These are phyloP conservation scores for Rhinocladiella similis DNA, from an alignment of 2,329 filamentous ascomycete species.

Conservation along the genomic window DNA sequence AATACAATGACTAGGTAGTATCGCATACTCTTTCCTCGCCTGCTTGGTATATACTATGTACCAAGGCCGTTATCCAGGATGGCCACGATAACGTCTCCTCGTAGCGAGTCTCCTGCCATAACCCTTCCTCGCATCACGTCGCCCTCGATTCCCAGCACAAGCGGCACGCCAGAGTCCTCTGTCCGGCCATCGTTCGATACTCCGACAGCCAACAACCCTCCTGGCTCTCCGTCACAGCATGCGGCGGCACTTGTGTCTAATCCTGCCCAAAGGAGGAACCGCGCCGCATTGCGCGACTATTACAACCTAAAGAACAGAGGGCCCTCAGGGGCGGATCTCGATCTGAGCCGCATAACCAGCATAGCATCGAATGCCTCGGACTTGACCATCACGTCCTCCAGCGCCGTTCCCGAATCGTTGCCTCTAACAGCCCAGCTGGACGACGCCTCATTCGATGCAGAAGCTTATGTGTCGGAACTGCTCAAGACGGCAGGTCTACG, in stretches of 20 bases:
- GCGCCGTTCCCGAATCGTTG: constrained; percentile 38
- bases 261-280: constrained; percentile 73
- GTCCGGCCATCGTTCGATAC: constrained; percentile 71
- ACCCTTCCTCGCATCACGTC: constrained; percentile 20
- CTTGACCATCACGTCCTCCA: constrained; percentile 40
- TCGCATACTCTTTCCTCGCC: no score
- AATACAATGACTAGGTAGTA: no score
- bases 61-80: constrained; percentile 37
- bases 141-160: constrained; percentile 50
- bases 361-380: constrained; percentile 35
- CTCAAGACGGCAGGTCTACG: constrained; percentile 43
- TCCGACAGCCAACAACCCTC: constrained; percentile 41
- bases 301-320: constrained; percentile 72
- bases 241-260: constrained; percentile 44
- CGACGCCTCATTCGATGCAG: constrained; percentile 67
- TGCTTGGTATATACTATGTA: neutral
- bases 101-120: constrained; percentile 25
- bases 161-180: constrained; percentile 68
- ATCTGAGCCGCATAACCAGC: constrained; percentile 32
- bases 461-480: constrained; percentile 52
- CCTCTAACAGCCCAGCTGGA: constrained; percentile 62
- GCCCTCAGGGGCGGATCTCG: constrained; percentile 14
- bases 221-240: constrained; percentile 37
- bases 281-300: constrained; percentile 87
- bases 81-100: constrained; percentile 62